Evolutionary conservation across 208 protist species (phyloP), one percentile per base, ranked within the genome.

Genomic region (Crithidia thermophila): DNA sequence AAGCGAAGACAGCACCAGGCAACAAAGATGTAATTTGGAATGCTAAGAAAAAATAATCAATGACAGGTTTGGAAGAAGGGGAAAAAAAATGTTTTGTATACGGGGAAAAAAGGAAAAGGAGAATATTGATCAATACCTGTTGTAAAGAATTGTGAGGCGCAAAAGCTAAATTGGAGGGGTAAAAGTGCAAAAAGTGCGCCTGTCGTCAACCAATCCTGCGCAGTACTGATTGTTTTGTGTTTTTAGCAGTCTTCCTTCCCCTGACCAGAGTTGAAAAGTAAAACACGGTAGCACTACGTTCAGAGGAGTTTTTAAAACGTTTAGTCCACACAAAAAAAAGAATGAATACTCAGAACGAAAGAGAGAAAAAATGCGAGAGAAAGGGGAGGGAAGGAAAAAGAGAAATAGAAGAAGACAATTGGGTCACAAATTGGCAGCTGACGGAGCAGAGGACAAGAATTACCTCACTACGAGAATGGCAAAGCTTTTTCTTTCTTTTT

Each of bases 331-430:
- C 28, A 16, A 30, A 8, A 61, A 34, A 9, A 46, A 42, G 25
- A 46, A 59, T 45, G 8, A 39, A 11, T 6, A 39, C 34, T n/a
- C n/a, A n/a, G n/a, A n/a, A n/a, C n/a, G n/a, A 39, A 39, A 6
- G 11, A 39, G 34, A 39, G 16, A 9, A 28, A 14, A 58, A 58
- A 40, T 40, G 8, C 20, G 20, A 58, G 37, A 28, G 45, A 9
- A 49, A 23, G 42, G 28, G 51, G 23, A 37, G 9, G 20, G 25
- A 49, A 75, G 34, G 10, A 76, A 43, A 70, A 30, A 20, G 52
- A 60, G 11, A 37, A 69, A 28, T 34, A 60, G 55, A n/a, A n/a
- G n/a, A n/a, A n/a, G n/a, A n/a, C n/a, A n/a, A n/a, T n/a, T n/a
- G n/a, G n/a, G n/a, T n/a, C n/a, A n/a, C n/a, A n/a, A n/a, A n/a